Percentiles rank a stretch among this genome's conserved stretches.
phyloP scores from a whole-genome alignment of 495 filamentous ascomycete species.

The Tuber indicum region DNA sequence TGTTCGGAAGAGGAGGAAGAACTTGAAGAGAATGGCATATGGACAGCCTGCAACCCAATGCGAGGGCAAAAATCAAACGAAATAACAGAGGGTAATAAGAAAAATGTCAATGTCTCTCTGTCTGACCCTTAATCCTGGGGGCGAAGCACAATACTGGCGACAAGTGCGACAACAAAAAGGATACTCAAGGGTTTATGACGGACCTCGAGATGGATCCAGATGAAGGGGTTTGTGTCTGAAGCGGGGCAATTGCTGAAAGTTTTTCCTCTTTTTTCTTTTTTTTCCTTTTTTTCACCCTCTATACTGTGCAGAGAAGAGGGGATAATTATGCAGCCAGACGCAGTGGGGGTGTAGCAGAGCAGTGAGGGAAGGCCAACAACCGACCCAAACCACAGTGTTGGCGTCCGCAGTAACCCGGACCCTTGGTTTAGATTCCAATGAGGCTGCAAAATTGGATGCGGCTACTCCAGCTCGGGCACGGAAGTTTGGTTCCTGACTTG shows the following conservation, averaged over 20 bases:
- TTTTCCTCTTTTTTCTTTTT: neutral
- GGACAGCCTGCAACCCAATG: conserved; percentile 3
- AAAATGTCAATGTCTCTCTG: conserved; percentile 4
- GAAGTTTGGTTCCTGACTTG: conserved; percentile 20
- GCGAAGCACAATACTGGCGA: neutral
- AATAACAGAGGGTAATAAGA: neutral
- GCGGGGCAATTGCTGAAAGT: conserved; percentile 4
- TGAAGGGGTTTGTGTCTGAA: neutral
- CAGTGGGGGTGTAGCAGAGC: conserved; percentile 11
- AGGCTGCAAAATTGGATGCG: conserved; percentile 26
- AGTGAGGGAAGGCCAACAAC: conserved; percentile 13
- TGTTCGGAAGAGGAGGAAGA: conserved; percentile 26
- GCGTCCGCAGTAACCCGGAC: conserved; percentile 22
- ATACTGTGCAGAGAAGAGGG: conserved; percentile 1
- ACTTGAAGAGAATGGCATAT: neutral
- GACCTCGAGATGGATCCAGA: neutral
- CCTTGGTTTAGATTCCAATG: conserved; percentile 26
- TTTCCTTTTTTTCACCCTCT: neutral
- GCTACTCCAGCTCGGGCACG: conserved; percentile 16
- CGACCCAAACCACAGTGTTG: conserved; percentile 32
- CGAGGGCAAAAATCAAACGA: neutral
- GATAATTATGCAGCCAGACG: neutral
- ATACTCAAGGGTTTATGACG: neutral
- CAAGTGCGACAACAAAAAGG: neutral
- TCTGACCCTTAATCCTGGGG: neutral